These are phyloP conservation scores for Rhizopus sp. DNA, from an alignment of 371 early-diverging fungal species.

Conservation along the genomic window DNA sequence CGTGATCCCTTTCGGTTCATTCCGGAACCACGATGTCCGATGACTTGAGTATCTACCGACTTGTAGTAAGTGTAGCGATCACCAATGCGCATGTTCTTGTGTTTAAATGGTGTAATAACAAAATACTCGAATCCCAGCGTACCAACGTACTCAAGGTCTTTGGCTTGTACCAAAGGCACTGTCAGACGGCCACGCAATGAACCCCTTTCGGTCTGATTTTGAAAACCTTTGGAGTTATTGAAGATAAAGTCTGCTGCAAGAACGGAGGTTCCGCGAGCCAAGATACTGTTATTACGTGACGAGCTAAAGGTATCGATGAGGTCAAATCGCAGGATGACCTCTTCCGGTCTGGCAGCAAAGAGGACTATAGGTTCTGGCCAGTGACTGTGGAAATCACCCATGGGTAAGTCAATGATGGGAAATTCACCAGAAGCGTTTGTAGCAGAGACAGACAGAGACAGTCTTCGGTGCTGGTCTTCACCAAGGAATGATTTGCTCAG, in stretches of 20 bases:
- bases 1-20: slow-evolving; percentile 68
- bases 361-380: slow-evolving; percentile 66
- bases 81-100: slow-evolving; percentile 58
- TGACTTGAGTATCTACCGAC: slow-evolving; percentile 67
- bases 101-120: slow-evolving; percentile 69
- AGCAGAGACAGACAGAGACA: slow-evolving; percentile 64
- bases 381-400: slow-evolving; percentile 29
- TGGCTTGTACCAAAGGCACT: slow-evolving; percentile 58
- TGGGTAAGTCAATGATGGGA: slow-evolving; percentile 64
- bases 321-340: slow-evolving; percentile 64
- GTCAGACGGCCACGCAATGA: slow-evolving; percentile 54
- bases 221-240: slow-evolving; percentile 43
- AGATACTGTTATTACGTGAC: slow-evolving; percentile 36
- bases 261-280: slow-evolving; percentile 64
- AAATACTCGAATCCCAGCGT: slow-evolving; percentile 64
- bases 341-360: slow-evolving; percentile 53
- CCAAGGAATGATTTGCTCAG: slow-evolving; percentile 28
- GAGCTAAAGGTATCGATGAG: slow-evolving; percentile 66
- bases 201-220: slow-evolving; percentile 37
- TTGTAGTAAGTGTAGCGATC: slow-evolving; percentile 68
- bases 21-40: slow-evolving; percentile 97
- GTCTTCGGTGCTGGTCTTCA: slow-evolving; percentile 37
- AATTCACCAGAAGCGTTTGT: slow-evolving; percentile 64
- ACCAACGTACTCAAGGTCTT: slow-evolving; percentile 63
- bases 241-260: slow-evolving; percentile 53